Evolutionary conservation across 2,329 filamentous ascomycete genomes (phyloP), one percentile per base, ranked within the genome.

Genomic region (Aspergillus sp.): DNA sequence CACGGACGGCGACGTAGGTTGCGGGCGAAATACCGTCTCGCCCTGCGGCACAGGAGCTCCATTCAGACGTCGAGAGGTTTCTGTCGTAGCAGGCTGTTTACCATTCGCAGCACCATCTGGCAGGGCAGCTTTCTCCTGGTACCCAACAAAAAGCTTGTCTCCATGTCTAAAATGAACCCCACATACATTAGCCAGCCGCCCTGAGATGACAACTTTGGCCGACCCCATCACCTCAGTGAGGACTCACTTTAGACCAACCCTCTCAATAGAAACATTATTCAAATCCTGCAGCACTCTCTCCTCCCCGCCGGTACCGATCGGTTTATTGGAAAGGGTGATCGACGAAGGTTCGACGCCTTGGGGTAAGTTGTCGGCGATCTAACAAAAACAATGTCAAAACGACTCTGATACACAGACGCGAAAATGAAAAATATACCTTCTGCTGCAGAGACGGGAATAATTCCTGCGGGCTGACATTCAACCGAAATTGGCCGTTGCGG

Each of bases 401-500:
- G 19, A 19, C 4, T 19, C 19, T 19, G 19, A 19, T 19, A 19
- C 19, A 19, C 19, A 19, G 19, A 19, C 19, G 19, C 19, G 19
- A 27, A 11, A 27, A 1, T 13, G 7, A 9, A 5, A 19, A 12
- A 11, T 31, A 37, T 60, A 74, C 72, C 60, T 70, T 70, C 45
- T 65, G 65, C 10, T 78, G 64, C 27, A 83, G 69, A 7, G 77
- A 71, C 13, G 74, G 63, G 64, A 97, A 95, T 0, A 83, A 83
- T 50, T 87, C 83, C 34, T 78, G 76, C 40, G 84, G 79, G 56
- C 90, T 83, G 54, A 94, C 80, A 40, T 77, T 87, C 59, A 97
- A 75, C 56, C 93, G 86, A 68, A 90, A 85, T 76, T 93, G 93
- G 72, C 93, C 93, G 72, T 96, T 90, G 52, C 88, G 89, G 64